Conservation (phyloP, 306 rosid genomes). For the Ormosia emarginata region DNA sequence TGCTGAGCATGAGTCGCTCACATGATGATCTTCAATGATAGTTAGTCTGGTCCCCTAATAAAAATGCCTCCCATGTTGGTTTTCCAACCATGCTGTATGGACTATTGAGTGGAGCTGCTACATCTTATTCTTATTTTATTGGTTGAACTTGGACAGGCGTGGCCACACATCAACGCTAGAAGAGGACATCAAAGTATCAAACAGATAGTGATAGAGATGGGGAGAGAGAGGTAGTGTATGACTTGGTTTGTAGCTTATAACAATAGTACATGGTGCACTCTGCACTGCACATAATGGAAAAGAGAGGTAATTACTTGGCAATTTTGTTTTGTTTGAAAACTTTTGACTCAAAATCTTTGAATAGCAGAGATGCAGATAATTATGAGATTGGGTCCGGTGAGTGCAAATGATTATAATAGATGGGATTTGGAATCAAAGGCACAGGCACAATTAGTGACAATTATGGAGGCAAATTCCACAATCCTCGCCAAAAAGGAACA, state of each 20-base stretch:
- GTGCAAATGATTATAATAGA: constrained; percentile 8
- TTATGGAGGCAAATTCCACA: constrained; percentile 25
- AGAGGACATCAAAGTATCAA: not conserved
- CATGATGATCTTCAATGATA: constrained; percentile 12
- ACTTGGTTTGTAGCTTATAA: not conserved
- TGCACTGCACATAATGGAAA: not conserved
- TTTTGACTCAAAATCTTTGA: constrained; percentile 23
- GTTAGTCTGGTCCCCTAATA: not conserved
- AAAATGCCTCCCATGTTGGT: not conserved
- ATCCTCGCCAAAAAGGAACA: constrained; percentile 31
- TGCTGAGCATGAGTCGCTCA: not conserved
- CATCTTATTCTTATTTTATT: not conserved
- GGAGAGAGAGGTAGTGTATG: not conserved
- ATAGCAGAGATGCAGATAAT: constrained; percentile 6
- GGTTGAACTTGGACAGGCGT: not conserved
- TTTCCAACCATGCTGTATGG: not conserved
- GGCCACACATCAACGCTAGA: not conserved
- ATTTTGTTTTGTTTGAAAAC: not conserved
- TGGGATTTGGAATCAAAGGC: constrained; percentile 12
- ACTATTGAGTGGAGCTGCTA: not conserved
- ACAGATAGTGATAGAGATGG: not conserved
- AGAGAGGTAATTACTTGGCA: not conserved
- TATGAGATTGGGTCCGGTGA: constrained; percentile 10
- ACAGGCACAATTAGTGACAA: constrained; percentile 25
- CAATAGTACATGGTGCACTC: not conserved